These are phyloP conservation scores for Eutypella sp. DNA, from an alignment of 2,329 filamentous ascomycete species.

Conservation along the genomic window DNA sequence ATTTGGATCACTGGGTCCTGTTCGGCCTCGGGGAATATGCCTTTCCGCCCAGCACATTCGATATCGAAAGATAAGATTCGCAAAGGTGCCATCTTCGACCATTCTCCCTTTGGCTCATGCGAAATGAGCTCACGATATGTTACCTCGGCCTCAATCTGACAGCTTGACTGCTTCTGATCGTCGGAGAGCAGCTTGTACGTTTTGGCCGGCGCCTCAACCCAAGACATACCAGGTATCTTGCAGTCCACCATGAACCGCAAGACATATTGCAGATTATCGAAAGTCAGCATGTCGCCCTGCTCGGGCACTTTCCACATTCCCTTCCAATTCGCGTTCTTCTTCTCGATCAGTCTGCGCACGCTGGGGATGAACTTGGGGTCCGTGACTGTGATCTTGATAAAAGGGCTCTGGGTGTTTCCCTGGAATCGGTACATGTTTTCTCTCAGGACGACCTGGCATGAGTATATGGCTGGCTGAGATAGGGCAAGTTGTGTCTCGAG, in stretches of 20 bases:
- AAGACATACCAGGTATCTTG: constrained; percentile 91
- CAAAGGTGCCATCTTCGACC: constrained; percentile 95
- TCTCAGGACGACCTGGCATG: constrained; percentile 74
- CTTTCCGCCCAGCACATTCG: constrained; percentile 95
- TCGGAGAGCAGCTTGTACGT: constrained; percentile 67
- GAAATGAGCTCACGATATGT: constrained; percentile 80
- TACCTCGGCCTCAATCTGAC: constrained; percentile 89
- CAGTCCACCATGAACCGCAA: constrained; percentile 98
- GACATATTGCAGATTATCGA: constrained; percentile 93
- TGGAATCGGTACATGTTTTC: constrained; percentile 94
- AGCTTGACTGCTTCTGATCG: constrained; percentile 75
- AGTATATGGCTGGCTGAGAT: constrained; percentile 69
- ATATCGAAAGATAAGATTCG: constrained; percentile 96
- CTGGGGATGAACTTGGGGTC: constrained; percentile 80
- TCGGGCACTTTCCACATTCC: constrained; percentile 72
- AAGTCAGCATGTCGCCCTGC: constrained; percentile 71
- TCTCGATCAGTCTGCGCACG: constrained; percentile 71
- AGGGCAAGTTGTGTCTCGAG: constrained; percentile 76
- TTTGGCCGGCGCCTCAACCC: constrained; percentile 78
- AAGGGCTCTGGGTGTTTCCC: constrained; percentile 86
- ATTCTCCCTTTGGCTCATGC: constrained; percentile 85
- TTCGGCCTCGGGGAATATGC: constrained; percentile 90
- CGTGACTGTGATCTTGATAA: constrained; percentile 86
- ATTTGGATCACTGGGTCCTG: constrained; percentile 96
- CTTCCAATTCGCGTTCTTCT: constrained; percentile 79